Percentiles rank a stretch among this genome's conserved stretches.
Evolutionary conservation across 129 eudicot species (phyloP).

Genomic region (Flaveria robusta): DNA sequence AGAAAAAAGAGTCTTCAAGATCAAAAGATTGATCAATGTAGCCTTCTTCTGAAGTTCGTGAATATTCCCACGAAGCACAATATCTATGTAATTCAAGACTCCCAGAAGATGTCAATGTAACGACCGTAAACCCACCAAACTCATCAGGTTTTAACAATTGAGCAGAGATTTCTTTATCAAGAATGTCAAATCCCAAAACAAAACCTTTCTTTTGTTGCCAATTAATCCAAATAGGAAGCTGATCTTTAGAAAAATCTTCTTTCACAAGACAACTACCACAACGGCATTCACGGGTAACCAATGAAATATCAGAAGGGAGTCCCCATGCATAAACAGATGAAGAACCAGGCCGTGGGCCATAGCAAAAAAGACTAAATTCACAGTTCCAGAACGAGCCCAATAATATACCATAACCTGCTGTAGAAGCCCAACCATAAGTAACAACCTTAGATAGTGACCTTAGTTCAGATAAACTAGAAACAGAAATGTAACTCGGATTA

Average conservation of each 20-base stretch:
- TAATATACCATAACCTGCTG: conserved; percentile 57
- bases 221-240: conserved; percentile 68
- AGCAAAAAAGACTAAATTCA: conserved; percentile 70
- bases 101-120: conserved; percentile 66
- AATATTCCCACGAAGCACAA: conserved; percentile 52
- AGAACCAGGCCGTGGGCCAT: conserved; percentile 49
- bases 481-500: conserved; percentile 51
- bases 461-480: conserved; percentile 52
- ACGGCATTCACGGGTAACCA: conserved; percentile 45
- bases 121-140: conserved; percentile 65
- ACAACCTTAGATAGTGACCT: conserved; percentile 54
- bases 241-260: conserved; percentile 53
- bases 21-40: conserved; percentile 36
- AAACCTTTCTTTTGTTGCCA: conserved; percentile 79
- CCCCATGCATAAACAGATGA: conserved; percentile 70
- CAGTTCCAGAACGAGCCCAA: conserved; percentile 83
- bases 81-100: conserved; percentile 64
- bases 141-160: conserved; percentile 38
- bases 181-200: conserved; percentile 70
- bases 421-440: conserved; percentile 52
- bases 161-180: conserved; percentile 42
- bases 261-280: conserved; percentile 78
- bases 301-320: conserved; percentile 61
- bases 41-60: conserved; percentile 30
- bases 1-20: conserved; percentile 48